Percentiles rank a stretch among this genome's conserved stretches.
phyloP scores from a whole-genome alignment of 257 asterid genomes.

The Nicotiana benthamiana region DNA sequence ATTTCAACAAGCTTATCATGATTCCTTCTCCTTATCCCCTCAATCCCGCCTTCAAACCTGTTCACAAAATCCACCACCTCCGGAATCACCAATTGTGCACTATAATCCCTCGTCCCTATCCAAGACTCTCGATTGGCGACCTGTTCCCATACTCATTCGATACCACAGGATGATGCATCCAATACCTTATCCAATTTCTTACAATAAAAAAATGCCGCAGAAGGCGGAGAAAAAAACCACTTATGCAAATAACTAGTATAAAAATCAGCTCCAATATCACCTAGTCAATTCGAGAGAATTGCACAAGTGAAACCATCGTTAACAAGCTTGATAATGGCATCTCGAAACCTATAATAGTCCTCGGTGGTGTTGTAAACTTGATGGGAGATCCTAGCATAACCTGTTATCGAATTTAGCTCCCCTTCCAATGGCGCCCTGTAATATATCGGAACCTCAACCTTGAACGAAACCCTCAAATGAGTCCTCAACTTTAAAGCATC shows the following conservation, averaged over 20 bases:
- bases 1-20: slow-evolving; percentile 38
- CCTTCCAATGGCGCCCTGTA: slow-evolving; percentile 44
- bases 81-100: slow-evolving; percentile 67
- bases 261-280: slow-evolving; percentile 68
- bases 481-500: slow-evolving; percentile 55
- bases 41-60: slow-evolving; percentile 71
- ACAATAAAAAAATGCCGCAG: slow-evolving; percentile 64
- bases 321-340: slow-evolving; percentile 55
- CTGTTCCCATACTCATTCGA: slow-evolving; percentile 80
- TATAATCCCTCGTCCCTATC: slow-evolving; percentile 83
- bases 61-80: slow-evolving; percentile 57
- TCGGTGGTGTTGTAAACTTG: slow-evolving; percentile 70
- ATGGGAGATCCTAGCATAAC: slow-evolving; percentile 85
- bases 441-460: slow-evolving; percentile 78
- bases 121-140: slow-evolving; percentile 64
- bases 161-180: slow-evolving; percentile 70
- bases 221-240: slow-evolving; percentile 78
- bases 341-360: slow-evolving; percentile 65
- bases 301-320: slow-evolving; percentile 46
- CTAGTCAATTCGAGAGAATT: slow-evolving; percentile 31
- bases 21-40: slow-evolving; percentile 62
- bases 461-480: slow-evolving; percentile 52
- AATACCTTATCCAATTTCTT: slow-evolving; percentile 38
- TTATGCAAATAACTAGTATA: slow-evolving; percentile 71
- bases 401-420: slow-evolving; percentile 42